phyloP scores from a whole-genome alignment of 2,329 filamentous ascomycete genomes.

The Xylaria sp. region DNA sequence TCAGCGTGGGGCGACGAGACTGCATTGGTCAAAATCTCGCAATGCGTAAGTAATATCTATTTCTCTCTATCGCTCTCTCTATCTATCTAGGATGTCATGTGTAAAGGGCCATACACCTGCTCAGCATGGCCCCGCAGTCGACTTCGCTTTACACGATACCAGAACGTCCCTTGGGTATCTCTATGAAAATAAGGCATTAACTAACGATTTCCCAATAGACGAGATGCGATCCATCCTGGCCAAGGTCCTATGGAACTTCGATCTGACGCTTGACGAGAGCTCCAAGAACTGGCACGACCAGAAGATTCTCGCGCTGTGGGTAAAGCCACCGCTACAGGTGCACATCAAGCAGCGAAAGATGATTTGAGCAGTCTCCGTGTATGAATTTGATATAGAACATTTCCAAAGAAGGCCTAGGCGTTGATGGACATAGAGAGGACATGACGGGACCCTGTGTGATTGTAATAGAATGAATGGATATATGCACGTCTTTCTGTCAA shows the following conservation, averaged over 20 bases:
- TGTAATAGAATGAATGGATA: constrained; percentile 4
- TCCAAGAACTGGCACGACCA: constrained; percentile 44
- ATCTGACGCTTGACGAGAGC: constrained; percentile 41
- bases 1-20: constrained; percentile 43
- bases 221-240: constrained; percentile 48
- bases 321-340: constrained; percentile 45
- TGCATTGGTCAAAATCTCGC: constrained; percentile 46
- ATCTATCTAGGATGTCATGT: not conserved
- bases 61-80: not conserved
- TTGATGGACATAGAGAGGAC: constrained; percentile 17
- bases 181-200: not conserved
- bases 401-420: constrained; percentile 9
- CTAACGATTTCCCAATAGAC: constrained; percentile 26
- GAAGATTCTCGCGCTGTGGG: constrained; percentile 44
- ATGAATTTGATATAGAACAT: constrained; percentile 12
- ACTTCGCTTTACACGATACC: not conserved
- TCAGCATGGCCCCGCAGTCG: not conserved
- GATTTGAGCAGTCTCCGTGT: constrained; percentile 2
- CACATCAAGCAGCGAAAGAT: constrained; percentile 28
- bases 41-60: constrained; percentile 30
- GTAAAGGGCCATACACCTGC: not conserved
- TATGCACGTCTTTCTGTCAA: not conserved
- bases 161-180: not conserved
- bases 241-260: constrained; percentile 46
- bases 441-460: constrained; percentile 1